Percentiles rank a stretch among this genome's conserved stretches.
Evolutionary conservation across 2,329 filamentous ascomycete genomes (phyloP).

Genomic region (Blumeria graminis): DNA sequence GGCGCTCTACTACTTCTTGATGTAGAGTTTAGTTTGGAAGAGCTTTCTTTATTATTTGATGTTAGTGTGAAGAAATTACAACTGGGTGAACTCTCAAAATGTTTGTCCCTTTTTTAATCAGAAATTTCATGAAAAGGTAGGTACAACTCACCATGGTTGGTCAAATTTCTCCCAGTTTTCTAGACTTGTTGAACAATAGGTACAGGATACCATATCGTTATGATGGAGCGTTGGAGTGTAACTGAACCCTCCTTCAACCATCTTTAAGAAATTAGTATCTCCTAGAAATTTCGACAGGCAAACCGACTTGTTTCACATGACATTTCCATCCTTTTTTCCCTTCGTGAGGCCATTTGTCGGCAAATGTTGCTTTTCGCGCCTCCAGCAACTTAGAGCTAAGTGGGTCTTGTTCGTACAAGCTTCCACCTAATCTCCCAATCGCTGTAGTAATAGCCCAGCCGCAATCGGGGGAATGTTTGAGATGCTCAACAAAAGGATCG

Average conservation of each 20-base stretch:
- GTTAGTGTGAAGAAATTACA: conserved; percentile 65
- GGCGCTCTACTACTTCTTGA: conserved; percentile 34
- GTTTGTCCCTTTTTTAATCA: conserved; percentile 44
- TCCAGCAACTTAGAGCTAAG: conserved; percentile 43
- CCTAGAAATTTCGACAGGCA: conserved; percentile 4
- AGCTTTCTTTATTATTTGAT: conserved; percentile 25
- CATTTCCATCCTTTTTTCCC: conserved; percentile 70
- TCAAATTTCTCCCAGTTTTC: conserved; percentile 91
- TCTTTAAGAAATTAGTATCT: conserved; percentile 25
- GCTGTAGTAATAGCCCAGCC: conserved; percentile 60
- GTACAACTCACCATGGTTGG: conserved; percentile 47
- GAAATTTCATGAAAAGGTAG: conserved; percentile 3
- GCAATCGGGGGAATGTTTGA: conserved; percentile 60
- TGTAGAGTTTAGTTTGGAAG: conserved; percentile 26
- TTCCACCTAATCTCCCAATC: conserved; percentile 34
- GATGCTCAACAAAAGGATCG: conserved; percentile 60
- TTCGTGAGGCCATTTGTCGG: conserved; percentile 72
- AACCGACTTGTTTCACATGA: conserved; percentile 57
- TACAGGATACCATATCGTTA: conserved; percentile 74
- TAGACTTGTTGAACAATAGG: conserved; percentile 71
- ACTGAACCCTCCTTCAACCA: conserved; percentile 83
- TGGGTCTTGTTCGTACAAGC: conserved; percentile 49
- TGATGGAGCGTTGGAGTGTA: conserved; percentile 67
- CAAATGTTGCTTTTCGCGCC: conserved; percentile 65
- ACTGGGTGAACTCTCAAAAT: conserved; percentile 50